phyloP scores from a whole-genome alignment of 495 filamentous ascomycete species.

The Xylaria grammica region DNA sequence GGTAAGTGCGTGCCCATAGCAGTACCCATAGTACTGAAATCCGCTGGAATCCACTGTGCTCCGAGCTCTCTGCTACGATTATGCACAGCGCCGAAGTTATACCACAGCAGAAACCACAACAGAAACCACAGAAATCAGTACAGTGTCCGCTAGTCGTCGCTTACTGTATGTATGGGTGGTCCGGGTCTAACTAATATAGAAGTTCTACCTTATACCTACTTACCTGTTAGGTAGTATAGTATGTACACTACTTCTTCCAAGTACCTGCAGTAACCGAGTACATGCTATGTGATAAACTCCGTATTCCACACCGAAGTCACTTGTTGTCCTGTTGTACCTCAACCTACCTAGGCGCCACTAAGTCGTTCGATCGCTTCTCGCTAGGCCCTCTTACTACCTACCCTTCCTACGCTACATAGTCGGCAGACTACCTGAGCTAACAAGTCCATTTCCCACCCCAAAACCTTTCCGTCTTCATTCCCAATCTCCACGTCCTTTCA shows the following conservation, averaged over 20 bases:
- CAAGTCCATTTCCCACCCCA: conserved; percentile 19
- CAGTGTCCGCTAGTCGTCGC: background rate
- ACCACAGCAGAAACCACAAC: background rate
- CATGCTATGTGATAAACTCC: background rate
- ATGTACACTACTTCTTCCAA: too few relatives aligned
- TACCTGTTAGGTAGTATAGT: too few relatives aligned
- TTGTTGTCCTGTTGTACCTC: background rate
- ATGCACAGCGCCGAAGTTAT: conserved; percentile 4
- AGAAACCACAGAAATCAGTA: background rate
- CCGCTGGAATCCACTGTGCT: conserved; percentile 16
- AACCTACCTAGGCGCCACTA: conserved; percentile 9
- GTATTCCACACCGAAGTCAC: background rate
- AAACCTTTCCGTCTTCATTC: conserved; percentile 19
- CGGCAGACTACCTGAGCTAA: too few relatives aligned
- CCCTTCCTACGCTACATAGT: too few relatives aligned
- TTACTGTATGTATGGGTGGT: too few relatives aligned
- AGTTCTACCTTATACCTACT: too few relatives aligned
- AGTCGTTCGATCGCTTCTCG: conserved; percentile 11
- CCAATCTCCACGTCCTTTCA: conserved; percentile 20
- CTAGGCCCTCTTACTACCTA: background rate
- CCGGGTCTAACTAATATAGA: too few relatives aligned
- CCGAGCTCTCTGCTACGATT: background rate
- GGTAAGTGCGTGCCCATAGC: conserved; percentile 6
- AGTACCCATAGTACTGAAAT: background rate
- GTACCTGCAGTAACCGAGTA: too few relatives aligned